A percentile compares a stretch with the other conserved stretches of the same genome.
Evolutionary conservation across 2,329 filamentous ascomycete species (phyloP).

Genomic region (Tothia fuscella): DNA sequence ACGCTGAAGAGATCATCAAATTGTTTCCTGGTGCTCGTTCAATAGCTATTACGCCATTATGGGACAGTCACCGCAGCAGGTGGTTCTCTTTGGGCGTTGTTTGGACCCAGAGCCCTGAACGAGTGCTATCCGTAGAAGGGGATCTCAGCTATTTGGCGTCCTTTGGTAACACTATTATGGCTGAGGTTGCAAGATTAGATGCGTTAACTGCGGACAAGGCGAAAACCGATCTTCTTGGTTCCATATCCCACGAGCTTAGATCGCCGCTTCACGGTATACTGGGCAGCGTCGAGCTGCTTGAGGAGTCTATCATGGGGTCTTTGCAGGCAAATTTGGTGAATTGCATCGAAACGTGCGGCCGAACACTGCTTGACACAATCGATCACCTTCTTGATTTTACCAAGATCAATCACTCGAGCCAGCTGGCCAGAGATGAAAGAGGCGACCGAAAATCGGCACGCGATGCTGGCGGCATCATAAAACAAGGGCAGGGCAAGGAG

Average conservation of each 20-base stretch:
- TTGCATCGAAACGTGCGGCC: constrained; percentile 28
- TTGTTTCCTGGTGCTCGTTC: constrained; percentile 1
- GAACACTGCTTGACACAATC: constrained; percentile 31
- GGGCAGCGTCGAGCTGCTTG: constrained; percentile 13
- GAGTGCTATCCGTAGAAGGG: constrained; percentile 33
- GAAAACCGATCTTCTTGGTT: constrained; percentile 30
- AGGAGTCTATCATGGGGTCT: constrained; percentile 12
- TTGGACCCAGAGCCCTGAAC: constrained; percentile 22
- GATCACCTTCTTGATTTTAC: constrained; percentile 23
- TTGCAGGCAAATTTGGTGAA: constrained; percentile 20
- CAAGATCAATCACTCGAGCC: constrained; percentile 9
- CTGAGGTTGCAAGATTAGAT: constrained; percentile 42
- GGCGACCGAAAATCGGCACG: neutral
- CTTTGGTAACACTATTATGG: constrained; percentile 44
- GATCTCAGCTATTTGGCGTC: constrained; percentile 41
- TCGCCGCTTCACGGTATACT: constrained; percentile 19
- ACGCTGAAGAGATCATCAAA: neutral
- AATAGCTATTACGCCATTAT: constrained; percentile 1
- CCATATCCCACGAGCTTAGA: constrained; percentile 28
- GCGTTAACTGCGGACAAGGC: constrained; percentile 30
- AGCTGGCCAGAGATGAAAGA: neutral
- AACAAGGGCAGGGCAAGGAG: neutral
- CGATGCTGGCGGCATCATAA: neutral
- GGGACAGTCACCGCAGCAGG: neutral
- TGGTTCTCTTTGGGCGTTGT: constrained; percentile 15